phyloP scores from a whole-genome alignment of 768 basidiomycete species.

The Macrolepiota dolichaula region DNA sequence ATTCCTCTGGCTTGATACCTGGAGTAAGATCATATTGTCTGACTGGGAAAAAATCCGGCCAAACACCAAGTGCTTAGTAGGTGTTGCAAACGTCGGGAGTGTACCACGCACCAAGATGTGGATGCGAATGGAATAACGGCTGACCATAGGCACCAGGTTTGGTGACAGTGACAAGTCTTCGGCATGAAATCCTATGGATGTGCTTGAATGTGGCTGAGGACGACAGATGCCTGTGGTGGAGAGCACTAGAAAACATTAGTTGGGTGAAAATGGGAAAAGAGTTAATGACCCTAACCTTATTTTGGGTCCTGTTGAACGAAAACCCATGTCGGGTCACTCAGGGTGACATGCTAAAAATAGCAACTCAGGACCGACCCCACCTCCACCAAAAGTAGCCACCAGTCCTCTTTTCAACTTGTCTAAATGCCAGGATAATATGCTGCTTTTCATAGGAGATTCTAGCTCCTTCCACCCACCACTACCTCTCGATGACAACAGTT shows the following conservation, averaged over 20 bases:
- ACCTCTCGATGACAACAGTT: too few relatives aligned
- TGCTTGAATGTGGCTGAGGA: not conserved
- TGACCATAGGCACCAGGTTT: constrained; percentile 84
- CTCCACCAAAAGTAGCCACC: not conserved
- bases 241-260: constrained; percentile 1
- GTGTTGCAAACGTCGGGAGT: not conserved
- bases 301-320: not conserved
- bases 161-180: constrained; percentile 10
- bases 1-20: constrained; percentile 76
- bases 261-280: not conserved
- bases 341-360: too few relatives aligned
- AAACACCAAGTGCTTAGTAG: not conserved
- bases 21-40: constrained; percentile 70
- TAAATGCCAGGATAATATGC: not conserved
- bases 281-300: constrained; percentile 9
- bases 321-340: not conserved
- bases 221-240: constrained; percentile 2
- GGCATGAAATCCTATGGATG: not conserved
- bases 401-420: not conserved
- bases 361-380: not conserved
- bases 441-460: not conserved
- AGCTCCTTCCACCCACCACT: not conserved
- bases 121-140: constrained; percentile 73
- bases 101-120: constrained; percentile 62
- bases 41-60: constrained; percentile 32